Evolutionary conservation across 441 rosid genomes (phyloP), one percentile per base, ranked within the genome.

Genomic region (Melastoma candidum): DNA sequence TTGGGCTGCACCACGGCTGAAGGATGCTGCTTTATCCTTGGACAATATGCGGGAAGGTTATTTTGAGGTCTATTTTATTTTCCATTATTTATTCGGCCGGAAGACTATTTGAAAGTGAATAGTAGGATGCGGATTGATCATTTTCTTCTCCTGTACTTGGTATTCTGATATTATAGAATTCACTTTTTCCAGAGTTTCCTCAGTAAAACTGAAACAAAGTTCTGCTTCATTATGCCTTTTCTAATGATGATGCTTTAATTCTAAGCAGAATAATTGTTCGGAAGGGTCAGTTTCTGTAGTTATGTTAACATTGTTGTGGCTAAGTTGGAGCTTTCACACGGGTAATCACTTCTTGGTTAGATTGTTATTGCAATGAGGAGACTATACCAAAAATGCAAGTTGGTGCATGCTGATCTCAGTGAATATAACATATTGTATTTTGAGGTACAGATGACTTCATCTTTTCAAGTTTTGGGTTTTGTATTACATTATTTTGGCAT

Each of bases 1-100:
- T 58, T 85, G 92, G 88, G 97, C 98, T 51, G 97, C 98, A 22
- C 98, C 98, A 29, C 95, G 97, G 60, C 92, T 92, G 53, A 92
- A 88, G 85, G 98, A 88, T 79, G 98, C 98, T 63, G 76, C 77
- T 26, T 64, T 92, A 67, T 86, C 98, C 48, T 57, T 76, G 54
- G 97, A 85, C 68, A 88, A 77, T 71, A 64, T 92, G 59, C 95
- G 97, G 0, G 98, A 92, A 77, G 67, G 90, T 68, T 92, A 88
- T 74, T 60, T 82, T 50, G 97, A 92, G 98, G 98, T 88, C 54
- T 44, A 59, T 58, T 39, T 11, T 24, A 49, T 26, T 49, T 47
- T 12, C 44, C 43, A 4, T 11, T 53, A 12, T 27, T 51, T 12
- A 7, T 57, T 29, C 2, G 36, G 36, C 7, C 3, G 36, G 36